phyloP scores from a whole-genome alignment of 805 yeast species.

The Nakazawaea sp. region DNA sequence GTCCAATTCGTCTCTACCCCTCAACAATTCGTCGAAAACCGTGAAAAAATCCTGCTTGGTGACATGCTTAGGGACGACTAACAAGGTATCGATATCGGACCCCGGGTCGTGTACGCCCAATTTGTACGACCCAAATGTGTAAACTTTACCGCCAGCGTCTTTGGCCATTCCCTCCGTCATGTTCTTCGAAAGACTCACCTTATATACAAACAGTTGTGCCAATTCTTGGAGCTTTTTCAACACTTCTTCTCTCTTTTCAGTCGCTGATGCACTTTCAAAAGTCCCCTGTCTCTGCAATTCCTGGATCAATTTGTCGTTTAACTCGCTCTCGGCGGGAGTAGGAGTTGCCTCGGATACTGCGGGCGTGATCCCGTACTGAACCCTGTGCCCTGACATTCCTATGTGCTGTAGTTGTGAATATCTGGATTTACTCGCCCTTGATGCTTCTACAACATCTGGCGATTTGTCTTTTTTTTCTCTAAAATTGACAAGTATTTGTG shows the following conservation, averaged over 20 bases:
- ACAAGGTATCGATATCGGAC: slow-evolving; percentile 91
- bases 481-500: too few relatives aligned
- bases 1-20: slow-evolving; percentile 73
- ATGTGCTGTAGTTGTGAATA: too few relatives aligned
- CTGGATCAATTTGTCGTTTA: slow-evolving; percentile 70
- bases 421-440: too few relatives aligned
- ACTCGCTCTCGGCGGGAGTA: slow-evolving; percentile 65
- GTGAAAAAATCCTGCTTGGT: slow-evolving; percentile 83
- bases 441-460: too few relatives aligned
- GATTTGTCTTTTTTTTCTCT: too few relatives aligned
- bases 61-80: slow-evolving; percentile 97
- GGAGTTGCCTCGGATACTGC: slow-evolving; percentile 88
- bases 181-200: slow-evolving; percentile 72
- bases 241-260: slow-evolving; percentile 73
- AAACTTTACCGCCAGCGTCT: slow-evolving; percentile 98
- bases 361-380: slow-evolving; percentile 58
- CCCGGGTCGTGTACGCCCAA: slow-evolving; percentile 98
- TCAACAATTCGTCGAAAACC: slow-evolving; percentile 65
- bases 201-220: slow-evolving; percentile 75
- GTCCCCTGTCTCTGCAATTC: slow-evolving; percentile 82
- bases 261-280: slow-evolving; percentile 81
- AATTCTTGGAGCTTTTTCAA: slow-evolving; percentile 64
- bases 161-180: slow-evolving; percentile 97
- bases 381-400: not conserved
- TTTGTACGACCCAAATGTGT: slow-evolving; percentile 90